Base-by-base conservation (phyloP, 352 stramenopile genomes). In the Globisporangium okanoganense region DNA sequence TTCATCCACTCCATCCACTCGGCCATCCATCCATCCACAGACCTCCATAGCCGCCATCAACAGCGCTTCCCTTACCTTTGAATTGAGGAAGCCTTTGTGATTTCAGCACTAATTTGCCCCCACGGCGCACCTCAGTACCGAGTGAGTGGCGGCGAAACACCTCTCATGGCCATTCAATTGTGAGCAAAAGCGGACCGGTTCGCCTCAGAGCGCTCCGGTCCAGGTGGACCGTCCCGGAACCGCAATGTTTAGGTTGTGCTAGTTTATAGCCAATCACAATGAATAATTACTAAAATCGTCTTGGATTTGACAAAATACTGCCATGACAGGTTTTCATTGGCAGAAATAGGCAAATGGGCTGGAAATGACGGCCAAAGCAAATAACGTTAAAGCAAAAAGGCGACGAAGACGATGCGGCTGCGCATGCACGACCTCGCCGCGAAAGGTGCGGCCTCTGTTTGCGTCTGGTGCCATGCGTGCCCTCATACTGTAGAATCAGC, bases 81-180 rank as follows among this genome's bases (percentile, higher is more conserved):
- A 79, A 78, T 86, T 86, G 81, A 89, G 81, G 81, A 88, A 88
- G 78, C 81, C 75, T 91, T 88, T 87, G 81, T 88, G 81, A 87
- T 91, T 91, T 88, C 74, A 89, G 82, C 82, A 89, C 82, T 91
- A 87, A 63, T 73, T 76, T 58, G 60, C 66, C 51, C 40, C 52
- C 25, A 48, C 41, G 36, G 9, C 43, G 20, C 24, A 8, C 29
- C 50, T 44, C 41, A 56, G 60, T 51, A 45, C 36, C 27, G 58
- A 57, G 45, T 47, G 60, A 66, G 35, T 66, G 60, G 60, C 60
- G n/a, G 52, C 47, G 60, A 61, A 53, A 64, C 48, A 52, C 70
- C 63, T 62, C 72, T 79, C 69, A 77, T 65, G 66, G 75, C 81
- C 81, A 90, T 85, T 88, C 81, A 90, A 88, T 84, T 70, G 61